Evolutionary conservation across 1,284 basidiomycete species (phyloP), one percentile per base, ranked within the genome.

Genomic region (Ustilago cynodontis): DNA sequence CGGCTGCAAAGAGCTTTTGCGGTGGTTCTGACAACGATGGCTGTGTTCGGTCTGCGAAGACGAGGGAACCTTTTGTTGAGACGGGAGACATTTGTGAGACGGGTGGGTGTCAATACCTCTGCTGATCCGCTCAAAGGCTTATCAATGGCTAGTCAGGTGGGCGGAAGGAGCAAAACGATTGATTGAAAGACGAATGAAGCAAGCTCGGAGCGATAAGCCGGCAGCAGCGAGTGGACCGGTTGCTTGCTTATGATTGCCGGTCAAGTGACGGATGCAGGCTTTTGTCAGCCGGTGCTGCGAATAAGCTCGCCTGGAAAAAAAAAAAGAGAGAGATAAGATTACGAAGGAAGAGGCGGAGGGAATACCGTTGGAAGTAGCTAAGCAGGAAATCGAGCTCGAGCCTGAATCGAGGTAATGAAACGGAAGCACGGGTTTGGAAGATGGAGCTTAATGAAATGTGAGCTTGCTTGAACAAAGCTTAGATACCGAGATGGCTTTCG

Each of bases 1-100:
- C 47, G 24, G n/a, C 10, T n/a, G 41, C 41, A 20, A 13, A 37
- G 8, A 11, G 35, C 9, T 16, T 37, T 37, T 8, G 35, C 35
- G 35, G 8, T 37, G 41, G 41, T 43, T 43, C 41, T 7, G 45
- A 47, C 13, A 47, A 11, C 8, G 24, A 14, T n/a, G 53, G 5
- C 20, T 55, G 53, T 18, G 33, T 24, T 35, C 4, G 20, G 8
- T 47, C 41, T 29, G 56, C 43, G n/a, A 43, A 47, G 22, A n/a
- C 22, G 33, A 37, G 20, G 57, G 54, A 51, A 24, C 33, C 26
- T 28, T 63, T 43, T 1, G 64, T 71, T 41, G 69, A 26, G 39
- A 59, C 56, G 11, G 59, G 56, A 29, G 59, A 71, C 64, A 71
- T 71, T 35, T 18, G 29, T 13, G 5, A 31, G 14, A 13, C 31